Evolutionary conservation across 345 rosid genomes (phyloP).

Genomic region (Syzygium aqueum): DNA sequence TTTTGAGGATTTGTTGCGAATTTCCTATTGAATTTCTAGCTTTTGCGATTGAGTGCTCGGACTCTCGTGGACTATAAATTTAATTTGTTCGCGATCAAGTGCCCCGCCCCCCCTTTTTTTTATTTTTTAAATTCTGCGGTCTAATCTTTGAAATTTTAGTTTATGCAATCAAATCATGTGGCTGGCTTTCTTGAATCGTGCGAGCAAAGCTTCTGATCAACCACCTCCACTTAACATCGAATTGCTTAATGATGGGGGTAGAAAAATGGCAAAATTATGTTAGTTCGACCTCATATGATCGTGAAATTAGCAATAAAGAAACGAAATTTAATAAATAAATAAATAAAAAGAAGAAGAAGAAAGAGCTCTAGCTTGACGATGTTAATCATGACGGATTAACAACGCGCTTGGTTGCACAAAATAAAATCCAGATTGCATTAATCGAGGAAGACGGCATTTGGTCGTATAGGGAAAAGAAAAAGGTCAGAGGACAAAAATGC

Average conservation of each 20-base stretch:
- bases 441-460: too few species aligned
- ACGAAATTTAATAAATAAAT: too few species aligned
- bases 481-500: too few species aligned
- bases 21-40: not conserved
- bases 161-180: not conserved
- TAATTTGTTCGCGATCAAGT: not conserved
- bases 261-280: rapidly evolving
- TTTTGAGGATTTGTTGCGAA: not conserved
- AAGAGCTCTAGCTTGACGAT: not conserved
- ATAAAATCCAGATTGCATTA: too few species aligned
- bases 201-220: not conserved
- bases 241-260: not conserved
- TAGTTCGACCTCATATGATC: rapidly evolving
- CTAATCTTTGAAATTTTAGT: not conserved
- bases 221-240: not conserved
- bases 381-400: not conserved
- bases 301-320: not conserved
- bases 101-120: not conserved
- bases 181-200: not conserved
- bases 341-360: not conserved
- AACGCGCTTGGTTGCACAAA: not conserved
- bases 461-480: too few species aligned
- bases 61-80: not conserved
- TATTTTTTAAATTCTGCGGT: not conserved
- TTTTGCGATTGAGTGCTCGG: not conserved